Evolutionary conservation across 306 rosid species (phyloP), one percentile per base, ranked within the genome.

Genomic region (Corylus avellana): DNA sequence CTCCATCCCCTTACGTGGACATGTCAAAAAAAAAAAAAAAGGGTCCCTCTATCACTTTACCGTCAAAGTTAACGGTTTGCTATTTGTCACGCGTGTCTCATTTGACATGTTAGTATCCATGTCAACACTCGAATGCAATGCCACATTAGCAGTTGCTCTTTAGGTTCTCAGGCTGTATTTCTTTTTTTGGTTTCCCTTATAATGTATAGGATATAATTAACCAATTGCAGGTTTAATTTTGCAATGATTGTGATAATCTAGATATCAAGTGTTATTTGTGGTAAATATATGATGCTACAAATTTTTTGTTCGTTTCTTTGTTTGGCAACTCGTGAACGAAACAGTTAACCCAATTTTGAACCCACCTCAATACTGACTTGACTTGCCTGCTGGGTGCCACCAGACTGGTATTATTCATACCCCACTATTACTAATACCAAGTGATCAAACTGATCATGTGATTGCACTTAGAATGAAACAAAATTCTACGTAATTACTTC

Each of bases 401-500:
- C 29, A 17, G 27, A n/a, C 11, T 35, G 25, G 51, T 18, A 9
- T 18, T 67, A 1, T 39, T 67, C 51, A 18, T 67, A 27, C 7
- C 22, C 72, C 50, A 18, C 12, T 67, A 39, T 3, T n/a, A 39
- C 50, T 67, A 39, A 8, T n/a, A 39, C 50, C 50, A 18, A 70
- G 73, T 63, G 7, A 47, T 70, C 25, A 44, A 64, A 77, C 63
- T 55, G 66, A 57, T 77, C 3, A 4, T 73, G 70, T 68, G 78
- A 74, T 78, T 37, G 71, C 25, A 35, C 51, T 75, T 63, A 13
- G 20, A 42, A 13, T 71, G 70, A 57, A 55, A 80, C 47, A 49
- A 37, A 42, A 44, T 71, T 67, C 66, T n/a, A 68, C 46, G 20
- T 75, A 16, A 74, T 66, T 77, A 20, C 53, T 39, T 16, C 63